These are phyloP conservation scores for Onygena corvina DNA, from an alignment of 2,329 filamentous ascomycete species.

Conservation along the genomic window DNA sequence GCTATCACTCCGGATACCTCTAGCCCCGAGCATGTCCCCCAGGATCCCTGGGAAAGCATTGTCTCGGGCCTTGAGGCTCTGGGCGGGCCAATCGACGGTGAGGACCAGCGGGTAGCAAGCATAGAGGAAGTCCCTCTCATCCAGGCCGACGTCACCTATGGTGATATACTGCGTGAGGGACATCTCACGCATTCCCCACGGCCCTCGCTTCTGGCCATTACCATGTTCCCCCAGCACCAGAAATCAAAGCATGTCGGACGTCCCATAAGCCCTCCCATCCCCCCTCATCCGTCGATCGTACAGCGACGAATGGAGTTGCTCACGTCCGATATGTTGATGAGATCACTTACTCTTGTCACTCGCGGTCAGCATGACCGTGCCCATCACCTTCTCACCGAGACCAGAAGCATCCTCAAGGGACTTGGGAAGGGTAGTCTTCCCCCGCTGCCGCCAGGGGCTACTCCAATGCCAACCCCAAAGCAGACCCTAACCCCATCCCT, in stretches of 20 bases:
- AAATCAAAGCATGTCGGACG: slow-evolving; percentile 48
- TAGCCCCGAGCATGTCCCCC: slow-evolving; percentile 69
- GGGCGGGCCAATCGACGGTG: slow-evolving; percentile 72
- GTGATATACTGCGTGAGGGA: slow-evolving; percentile 83
- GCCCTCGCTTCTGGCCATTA: slow-evolving; percentile 85
- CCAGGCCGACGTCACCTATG: slow-evolving; percentile 86
- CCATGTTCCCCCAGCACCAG: slow-evolving; percentile 64
- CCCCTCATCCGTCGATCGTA: slow-evolving; percentile 86
- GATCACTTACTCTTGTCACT: slow-evolving; percentile 79
- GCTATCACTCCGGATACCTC: slow-evolving; percentile 80
- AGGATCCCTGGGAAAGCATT: slow-evolving; percentile 95
- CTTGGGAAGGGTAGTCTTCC: slow-evolving; percentile 89
- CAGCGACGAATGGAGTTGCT: slow-evolving; percentile 95
- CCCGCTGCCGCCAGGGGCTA: slow-evolving; percentile 54
- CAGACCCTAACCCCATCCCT: slow-evolving; percentile 32
- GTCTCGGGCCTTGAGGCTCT: slow-evolving; percentile 90
- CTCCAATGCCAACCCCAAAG: slow-evolving; percentile 5
- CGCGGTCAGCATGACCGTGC: slow-evolving; percentile 88
- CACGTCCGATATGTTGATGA: slow-evolving; percentile 93
- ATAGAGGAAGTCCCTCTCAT: slow-evolving; percentile 92
- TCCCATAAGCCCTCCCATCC: slow-evolving; percentile 63
- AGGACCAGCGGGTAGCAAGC: slow-evolving; percentile 69
- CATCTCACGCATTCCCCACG: slow-evolving; percentile 73
- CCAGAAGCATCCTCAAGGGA: slow-evolving; percentile 86
- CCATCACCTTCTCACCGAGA: slow-evolving; percentile 84